Evolutionary conservation across 2,329 filamentous ascomycete genomes (phyloP).

Genomic region (Conoideocrella luteorostrata): DNA sequence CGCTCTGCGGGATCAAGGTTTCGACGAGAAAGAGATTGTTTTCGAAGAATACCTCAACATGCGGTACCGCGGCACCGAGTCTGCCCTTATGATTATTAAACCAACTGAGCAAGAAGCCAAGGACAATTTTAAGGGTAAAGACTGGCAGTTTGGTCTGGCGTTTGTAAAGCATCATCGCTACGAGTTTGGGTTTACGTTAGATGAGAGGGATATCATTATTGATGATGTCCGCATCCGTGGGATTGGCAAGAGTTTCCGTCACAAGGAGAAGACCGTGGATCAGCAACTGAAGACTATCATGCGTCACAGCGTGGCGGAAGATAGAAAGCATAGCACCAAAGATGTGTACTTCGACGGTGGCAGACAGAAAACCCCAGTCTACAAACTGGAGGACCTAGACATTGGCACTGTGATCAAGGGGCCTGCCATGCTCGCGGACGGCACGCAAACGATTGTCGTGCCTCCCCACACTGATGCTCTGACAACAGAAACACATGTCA

Average conservation of each 20-base stretch:
- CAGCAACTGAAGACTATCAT: slow-evolving; percentile 69
- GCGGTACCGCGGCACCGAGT: slow-evolving; percentile 85
- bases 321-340: slow-evolving; percentile 59
- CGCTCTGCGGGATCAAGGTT: slow-evolving; percentile 70
- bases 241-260: slow-evolving; percentile 81
- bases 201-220: slow-evolving; percentile 79
- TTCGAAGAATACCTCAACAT: slow-evolving; percentile 95
- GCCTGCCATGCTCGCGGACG: slow-evolving; percentile 80
- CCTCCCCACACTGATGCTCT: slow-evolving; percentile 71
- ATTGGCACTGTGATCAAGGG: slow-evolving; percentile 69
- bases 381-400: slow-evolving; percentile 68
- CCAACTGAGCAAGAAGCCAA: slow-evolving; percentile 57
- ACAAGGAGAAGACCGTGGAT: slow-evolving; percentile 74
- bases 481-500: slow-evolving; percentile 77
- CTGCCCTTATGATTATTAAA: slow-evolving; percentile 81
- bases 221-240: slow-evolving; percentile 85
- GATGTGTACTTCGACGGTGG: slow-evolving; percentile 83
- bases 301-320: slow-evolving; percentile 46
- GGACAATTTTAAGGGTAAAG: slow-evolving; percentile 53
- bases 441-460: slow-evolving; percentile 87
- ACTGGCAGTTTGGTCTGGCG: slow-evolving; percentile 77
- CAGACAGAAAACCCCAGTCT: slow-evolving; percentile 70
- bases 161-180: slow-evolving; percentile 85
- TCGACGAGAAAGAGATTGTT: slow-evolving; percentile 63
- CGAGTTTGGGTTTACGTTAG: slow-evolving; percentile 85